Base-by-base conservation (phyloP, 345 rosid species). In the Hypericum perforatum region DNA sequence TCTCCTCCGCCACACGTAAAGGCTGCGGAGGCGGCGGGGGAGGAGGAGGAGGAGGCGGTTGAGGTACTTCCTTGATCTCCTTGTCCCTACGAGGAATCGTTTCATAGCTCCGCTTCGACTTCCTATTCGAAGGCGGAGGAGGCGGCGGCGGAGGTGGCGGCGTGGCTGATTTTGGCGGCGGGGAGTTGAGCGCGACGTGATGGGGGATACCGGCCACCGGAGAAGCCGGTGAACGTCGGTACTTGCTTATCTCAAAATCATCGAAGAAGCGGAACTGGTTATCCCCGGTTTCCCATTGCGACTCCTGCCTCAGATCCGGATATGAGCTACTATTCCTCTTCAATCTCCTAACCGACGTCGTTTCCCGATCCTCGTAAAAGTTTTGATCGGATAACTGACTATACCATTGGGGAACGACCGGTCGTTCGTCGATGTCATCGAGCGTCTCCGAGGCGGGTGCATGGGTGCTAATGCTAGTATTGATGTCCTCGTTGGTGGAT, bases 321-420 rank as follows among this genome's bases (percentile, higher is more conserved):
- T 81, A 83, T 14, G 95, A 85, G 64, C 73, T 81, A 36, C 90
- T 75, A 61, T 67, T 86, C 68, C 89, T 80, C 78, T 71, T 78
- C 63, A 89, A 68, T 65, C 78, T 71, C 43, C 52, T 4, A 22
- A 22, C 60, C 32, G 32, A 22, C 32, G 32, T 22, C 32, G 32
- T 22, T 22, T 22, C 32, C 32, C 32, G 2, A 1, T 22, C 32
- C 4, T 22, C 32, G 32, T 22, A 22, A 22, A 1, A 22, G 2
- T 22, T 22, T 22, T 22, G 32, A 1, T 22, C 32, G 32, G 32
- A 22, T 22, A 22, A 22, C 32, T 22, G 32, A 4, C 32, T 22
- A 22, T 22, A 22, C 32, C 32, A 22, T 4, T 1, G 32, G 32
- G 1, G 32, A 22, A 22, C 32, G 32, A 22, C 1, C 32, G 1